Base-by-base conservation (phyloP, 192 early-diverging fungal genomes). In the Phycomyces blakesleeanus region DNA sequence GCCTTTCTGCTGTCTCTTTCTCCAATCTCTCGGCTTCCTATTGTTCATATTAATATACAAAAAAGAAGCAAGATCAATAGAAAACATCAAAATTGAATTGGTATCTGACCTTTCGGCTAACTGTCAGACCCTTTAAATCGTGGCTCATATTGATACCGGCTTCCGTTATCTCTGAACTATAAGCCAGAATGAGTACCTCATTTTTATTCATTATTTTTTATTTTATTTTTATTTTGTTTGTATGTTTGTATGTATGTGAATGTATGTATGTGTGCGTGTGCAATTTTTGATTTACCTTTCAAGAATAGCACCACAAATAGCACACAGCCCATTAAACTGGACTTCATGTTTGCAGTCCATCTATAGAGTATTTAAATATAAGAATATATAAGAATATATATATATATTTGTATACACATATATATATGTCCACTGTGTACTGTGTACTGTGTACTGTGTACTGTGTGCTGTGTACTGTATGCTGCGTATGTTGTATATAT, bases 71-170 rank as follows among this genome's bases (percentile, higher is more conserved):
- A n/a, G n/a, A n/a, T n/a, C n/a, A n/a, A n/a, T n/a, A n/a, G n/a
- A n/a, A n/a, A n/a, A n/a, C n/a, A n/a, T n/a, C n/a, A n/a, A n/a
- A n/a, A n/a, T n/a, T n/a, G n/a, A n/a, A 41, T 50, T 20, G 24
- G 0, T 25, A 26, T 20, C 66, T 37, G 66, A 87, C 86, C 57
- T 72, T 57, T 15, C 64, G 51, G 59, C 84, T 87, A 27, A 94
- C 89, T 20, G 78, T 85, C 4, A 96, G 78, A 12, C 86, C 89
- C 22, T 64, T 71, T 0, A 76, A 68, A 68, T 93, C 86, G 76
- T 94, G 89, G 15, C 87, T 79, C 83, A 96, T 90, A 67, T 76
- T 78, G 54, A 96, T 91, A 16, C 80, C 86, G 8, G 93, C 90
- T 38, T 81, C 74, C 12, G 74, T 55, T 21, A 78, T 77, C 15